phyloP scores from a whole-genome alignment of 176 grass and related monocot species.

The Elymus sibiricus region DNA sequence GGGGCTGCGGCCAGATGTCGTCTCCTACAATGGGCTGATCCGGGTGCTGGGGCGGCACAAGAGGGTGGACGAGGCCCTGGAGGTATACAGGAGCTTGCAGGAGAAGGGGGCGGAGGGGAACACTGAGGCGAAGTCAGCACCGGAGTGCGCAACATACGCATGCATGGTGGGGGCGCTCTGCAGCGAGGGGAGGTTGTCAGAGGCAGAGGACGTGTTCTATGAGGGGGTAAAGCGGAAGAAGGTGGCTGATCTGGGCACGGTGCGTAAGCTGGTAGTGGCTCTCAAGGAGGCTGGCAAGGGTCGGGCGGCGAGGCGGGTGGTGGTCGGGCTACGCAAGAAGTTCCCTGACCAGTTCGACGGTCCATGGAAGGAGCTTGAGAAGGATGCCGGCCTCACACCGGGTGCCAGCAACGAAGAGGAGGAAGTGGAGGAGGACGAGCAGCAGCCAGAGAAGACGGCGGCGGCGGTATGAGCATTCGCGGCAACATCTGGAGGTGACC shows the following conservation, averaged over 20 bases:
- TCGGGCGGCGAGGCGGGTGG: constrained; percentile 41
- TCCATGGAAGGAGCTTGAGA: constrained; percentile 42
- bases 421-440: not conserved
- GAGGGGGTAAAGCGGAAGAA: constrained; percentile 34
- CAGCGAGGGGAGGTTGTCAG: constrained; percentile 25
- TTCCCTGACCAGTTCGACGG: constrained; percentile 40
- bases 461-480: not conserved
- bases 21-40: constrained; percentile 39
- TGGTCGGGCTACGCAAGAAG: constrained; percentile 43
- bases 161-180: constrained; percentile 28
- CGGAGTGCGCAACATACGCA: constrained; percentile 26
- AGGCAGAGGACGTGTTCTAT: constrained; percentile 42
- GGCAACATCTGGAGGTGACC: not conserved
- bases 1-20: constrained; percentile 17
- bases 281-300: constrained; percentile 39
- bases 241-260: constrained; percentile 33
- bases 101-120: not conserved
- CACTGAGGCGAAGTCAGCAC: not conserved
- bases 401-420: not conserved
- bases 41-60: constrained; percentile 24
- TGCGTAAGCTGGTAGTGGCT: constrained; percentile 27
- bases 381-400: not conserved
- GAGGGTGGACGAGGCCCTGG: constrained; percentile 26
- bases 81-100: constrained; percentile 33
- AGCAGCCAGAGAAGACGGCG: not conserved